Percentiles rank a stretch among this genome's conserved stretches.
These are phyloP conservation scores for Endotrypanum monterogeii DNA, from an alignment of 208 protist genomes.

Conservation along the genomic window DNA sequence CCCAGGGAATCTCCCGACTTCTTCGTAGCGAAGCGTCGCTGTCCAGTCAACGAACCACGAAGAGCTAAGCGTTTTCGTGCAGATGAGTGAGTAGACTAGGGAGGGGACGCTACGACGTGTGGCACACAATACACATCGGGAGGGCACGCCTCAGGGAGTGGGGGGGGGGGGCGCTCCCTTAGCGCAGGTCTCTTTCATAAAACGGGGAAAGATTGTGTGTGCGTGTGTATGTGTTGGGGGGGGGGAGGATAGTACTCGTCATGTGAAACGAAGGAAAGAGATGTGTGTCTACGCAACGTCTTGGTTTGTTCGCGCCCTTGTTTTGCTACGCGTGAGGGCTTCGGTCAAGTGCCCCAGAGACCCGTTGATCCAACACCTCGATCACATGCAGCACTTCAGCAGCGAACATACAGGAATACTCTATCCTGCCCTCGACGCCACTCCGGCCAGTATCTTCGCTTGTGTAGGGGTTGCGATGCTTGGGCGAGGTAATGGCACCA, in stretches of 20 bases:
- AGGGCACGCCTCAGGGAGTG: too few species aligned
- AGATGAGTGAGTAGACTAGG: neutral
- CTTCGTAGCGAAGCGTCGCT: neutral
- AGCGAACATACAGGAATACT: constrained; percentile 47
- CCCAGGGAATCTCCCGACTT: neutral
- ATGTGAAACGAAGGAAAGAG: neutral
- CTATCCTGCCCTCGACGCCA: neutral
- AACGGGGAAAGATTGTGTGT: too few species aligned
- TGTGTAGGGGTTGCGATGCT: neutral
- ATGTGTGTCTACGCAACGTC: neutral
- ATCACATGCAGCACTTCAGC: constrained; percentile 83
- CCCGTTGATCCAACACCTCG: constrained; percentile 73
- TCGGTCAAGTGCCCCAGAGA: constrained; percentile 67
- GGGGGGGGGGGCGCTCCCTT: neutral
- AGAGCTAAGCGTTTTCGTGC: neutral
- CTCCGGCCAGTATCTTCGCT: neutral
- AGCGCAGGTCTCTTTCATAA: neutral
- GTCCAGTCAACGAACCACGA: neutral
- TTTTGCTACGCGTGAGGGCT: neutral
- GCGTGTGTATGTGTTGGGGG: neutral
- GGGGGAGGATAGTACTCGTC: neutral
- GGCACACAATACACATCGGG: neutral
- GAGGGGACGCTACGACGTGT: neutral
- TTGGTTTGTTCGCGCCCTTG: neutral
- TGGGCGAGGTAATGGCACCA: neutral